These are phyloP conservation scores for Pseudogymnoascus destructans DNA, from an alignment of 2,329 filamentous ascomycete species.

Conservation along the genomic window DNA sequence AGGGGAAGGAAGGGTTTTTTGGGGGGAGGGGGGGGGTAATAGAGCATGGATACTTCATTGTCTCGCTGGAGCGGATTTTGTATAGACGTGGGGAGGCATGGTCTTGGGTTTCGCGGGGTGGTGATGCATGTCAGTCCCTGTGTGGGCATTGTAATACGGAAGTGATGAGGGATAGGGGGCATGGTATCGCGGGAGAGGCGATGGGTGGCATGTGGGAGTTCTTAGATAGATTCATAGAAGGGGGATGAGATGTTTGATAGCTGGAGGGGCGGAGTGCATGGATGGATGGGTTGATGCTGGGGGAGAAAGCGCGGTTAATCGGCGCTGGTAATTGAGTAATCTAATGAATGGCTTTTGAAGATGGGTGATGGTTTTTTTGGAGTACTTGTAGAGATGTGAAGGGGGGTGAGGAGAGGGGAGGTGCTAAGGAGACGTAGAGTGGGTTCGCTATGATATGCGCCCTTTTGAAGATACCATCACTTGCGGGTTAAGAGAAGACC, in stretches of 20 bases:
- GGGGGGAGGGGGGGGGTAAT: not conserved
- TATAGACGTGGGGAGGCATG: not conserved
- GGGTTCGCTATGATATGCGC: no score
- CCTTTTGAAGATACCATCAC: no score
- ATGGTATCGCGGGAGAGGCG: not conserved
- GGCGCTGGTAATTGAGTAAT: not conserved
- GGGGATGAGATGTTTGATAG: not conserved
- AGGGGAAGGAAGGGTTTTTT: not conserved
- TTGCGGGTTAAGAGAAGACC: no score
- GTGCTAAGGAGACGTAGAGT: no score
- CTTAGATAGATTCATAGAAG: not conserved
- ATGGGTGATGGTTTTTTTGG: not conserved
- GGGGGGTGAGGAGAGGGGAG: not conserved
- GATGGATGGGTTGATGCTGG: not conserved
- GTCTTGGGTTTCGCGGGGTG: not conserved
- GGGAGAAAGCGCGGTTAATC: not conserved
- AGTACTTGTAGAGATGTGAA: not conserved
- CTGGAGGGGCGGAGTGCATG: not conserved
- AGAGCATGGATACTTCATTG: not conserved
- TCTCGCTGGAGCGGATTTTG: not conserved
- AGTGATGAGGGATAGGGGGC: not conserved
- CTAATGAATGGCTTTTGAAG: not conserved
- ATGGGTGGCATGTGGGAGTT: not conserved
- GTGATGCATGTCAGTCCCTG: not conserved
- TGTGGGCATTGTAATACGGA: not conserved